A percentile compares a stretch with the other conserved stretches of the same genome.
phyloP scores from a whole-genome alignment of 208 protist genomes.

The Acanthamoeba triangularis region DNA sequence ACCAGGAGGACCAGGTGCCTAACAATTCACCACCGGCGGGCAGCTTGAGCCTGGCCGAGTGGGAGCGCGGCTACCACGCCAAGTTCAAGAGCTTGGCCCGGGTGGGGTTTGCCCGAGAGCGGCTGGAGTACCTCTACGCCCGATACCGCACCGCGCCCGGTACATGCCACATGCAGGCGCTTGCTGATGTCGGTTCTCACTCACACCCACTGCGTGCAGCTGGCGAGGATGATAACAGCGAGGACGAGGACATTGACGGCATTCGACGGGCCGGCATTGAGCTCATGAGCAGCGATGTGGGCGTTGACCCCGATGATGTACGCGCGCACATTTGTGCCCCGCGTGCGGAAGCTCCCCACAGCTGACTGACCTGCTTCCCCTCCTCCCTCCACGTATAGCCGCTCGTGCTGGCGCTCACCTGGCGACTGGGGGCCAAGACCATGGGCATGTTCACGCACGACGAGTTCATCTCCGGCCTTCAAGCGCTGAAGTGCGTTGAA shows the following conservation, averaged over 20 bases:
- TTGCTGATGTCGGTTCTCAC: too few relatives aligned
- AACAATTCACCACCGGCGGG: not conserved
- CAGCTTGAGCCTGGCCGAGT: not conserved
- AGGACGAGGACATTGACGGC: not conserved
- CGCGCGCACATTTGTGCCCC: not conserved
- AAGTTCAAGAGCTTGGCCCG: not conserved
- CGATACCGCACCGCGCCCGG: not conserved
- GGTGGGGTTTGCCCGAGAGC: not conserved
- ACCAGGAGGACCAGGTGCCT: not conserved
- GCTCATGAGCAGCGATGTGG: not conserved
- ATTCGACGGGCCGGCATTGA: not conserved
- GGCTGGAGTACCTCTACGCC: constrained; percentile 7
- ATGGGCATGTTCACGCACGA: not conserved
- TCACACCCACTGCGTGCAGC: too few relatives aligned
- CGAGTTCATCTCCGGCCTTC: not conserved
- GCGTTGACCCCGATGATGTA: not conserved
- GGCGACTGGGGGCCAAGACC: not conserved
- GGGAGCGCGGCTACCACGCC: not conserved
- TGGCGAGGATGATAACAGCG: not conserved
- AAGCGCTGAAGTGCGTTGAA: constrained; percentile 11
- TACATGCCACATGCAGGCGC: too few relatives aligned
- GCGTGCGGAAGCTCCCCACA: too few relatives aligned
- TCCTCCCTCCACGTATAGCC: not conserved
- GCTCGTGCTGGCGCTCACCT: not conserved
- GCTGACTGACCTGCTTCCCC: too few relatives aligned